These are phyloP conservation scores for Fusarium sublunatum DNA, from an alignment of 2,329 filamentous ascomycete species.

Conservation along the genomic window DNA sequence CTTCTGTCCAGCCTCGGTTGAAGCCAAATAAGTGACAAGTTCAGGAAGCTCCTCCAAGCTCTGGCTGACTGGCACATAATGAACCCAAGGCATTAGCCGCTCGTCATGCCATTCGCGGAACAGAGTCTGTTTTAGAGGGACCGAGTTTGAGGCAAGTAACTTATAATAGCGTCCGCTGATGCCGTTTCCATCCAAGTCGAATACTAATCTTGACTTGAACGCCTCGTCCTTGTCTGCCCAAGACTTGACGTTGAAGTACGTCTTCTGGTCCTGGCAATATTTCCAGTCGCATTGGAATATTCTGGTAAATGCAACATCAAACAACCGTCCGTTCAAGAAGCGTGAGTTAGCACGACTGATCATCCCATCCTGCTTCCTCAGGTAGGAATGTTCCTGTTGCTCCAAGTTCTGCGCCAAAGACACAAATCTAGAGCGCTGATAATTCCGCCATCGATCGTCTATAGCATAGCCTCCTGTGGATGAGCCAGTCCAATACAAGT, in stretches of 20 bases:
- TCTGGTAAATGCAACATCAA: slow-evolving; percentile 58
- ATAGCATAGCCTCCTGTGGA: slow-evolving; percentile 61
- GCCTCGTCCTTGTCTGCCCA: slow-evolving; percentile 53
- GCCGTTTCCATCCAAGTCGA: slow-evolving; percentile 68
- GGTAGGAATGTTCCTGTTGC: slow-evolving; percentile 47
- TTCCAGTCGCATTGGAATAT: slow-evolving; percentile 58
- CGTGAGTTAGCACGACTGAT: slow-evolving; percentile 38
- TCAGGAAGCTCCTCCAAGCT: slow-evolving; percentile 64
- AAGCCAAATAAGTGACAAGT: slow-evolving; percentile 59
- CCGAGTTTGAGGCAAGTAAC: slow-evolving; percentile 59
- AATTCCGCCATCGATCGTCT: slow-evolving; percentile 53
- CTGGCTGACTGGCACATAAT: slow-evolving; percentile 65
- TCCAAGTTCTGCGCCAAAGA: slow-evolving; percentile 51
- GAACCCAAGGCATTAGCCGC: slow-evolving; percentile 65
- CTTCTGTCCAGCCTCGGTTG: slow-evolving; percentile 58
- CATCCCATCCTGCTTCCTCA: slow-evolving; percentile 40
- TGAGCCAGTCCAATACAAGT: slow-evolving; percentile 68
- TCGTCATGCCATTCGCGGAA: slow-evolving; percentile 70
- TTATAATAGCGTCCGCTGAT: slow-evolving; percentile 65
- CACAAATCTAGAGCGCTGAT: slow-evolving; percentile 62
- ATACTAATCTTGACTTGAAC: slow-evolving; percentile 55
- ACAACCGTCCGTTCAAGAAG: slow-evolving; percentile 54
- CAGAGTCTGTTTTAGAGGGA: slow-evolving; percentile 64
- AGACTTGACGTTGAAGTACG: slow-evolving; percentile 47
- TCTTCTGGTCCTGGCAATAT: slow-evolving; percentile 52